Evolutionary conservation across 768 basidiomycete genomes (phyloP).

Genomic region (Crassisporium funariophilum): DNA sequence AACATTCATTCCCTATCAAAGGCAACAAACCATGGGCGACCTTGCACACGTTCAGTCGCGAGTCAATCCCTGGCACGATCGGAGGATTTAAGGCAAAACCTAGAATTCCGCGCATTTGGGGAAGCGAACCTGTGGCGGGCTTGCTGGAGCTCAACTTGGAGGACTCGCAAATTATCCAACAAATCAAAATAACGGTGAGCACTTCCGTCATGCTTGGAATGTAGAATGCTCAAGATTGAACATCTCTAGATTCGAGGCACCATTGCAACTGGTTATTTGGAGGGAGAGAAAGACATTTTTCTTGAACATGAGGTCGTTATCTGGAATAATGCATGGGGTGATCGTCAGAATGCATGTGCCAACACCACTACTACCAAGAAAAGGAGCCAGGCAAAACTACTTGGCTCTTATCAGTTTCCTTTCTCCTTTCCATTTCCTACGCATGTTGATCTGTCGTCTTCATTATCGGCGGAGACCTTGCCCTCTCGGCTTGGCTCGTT

Average conservation of each 20-base stretch:
- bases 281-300: neutral
- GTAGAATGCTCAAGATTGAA: neutral
- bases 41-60: neutral
- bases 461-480: too few relatives aligned
- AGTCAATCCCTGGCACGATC: slow-evolving; percentile 4
- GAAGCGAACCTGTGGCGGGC: neutral
- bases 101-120: neutral
- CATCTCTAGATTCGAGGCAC: slow-evolving; percentile 6
- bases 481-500: too few relatives aligned
- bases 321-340: slow-evolving; percentile 1
- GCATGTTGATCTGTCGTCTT: too few relatives aligned
- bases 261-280: slow-evolving; percentile 1
- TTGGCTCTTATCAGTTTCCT: slow-evolving; percentile 11
- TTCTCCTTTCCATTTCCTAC: slow-evolving; percentile 11
- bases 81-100: neutral
- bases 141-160: slow-evolving; percentile 3
- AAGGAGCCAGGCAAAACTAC: neutral
- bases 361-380: too few relatives aligned
- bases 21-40: slow-evolving; percentile 7
- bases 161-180: slow-evolving; percentile 1
- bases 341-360: too few relatives aligned
- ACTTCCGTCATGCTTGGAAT: neutral
- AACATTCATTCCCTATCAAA: slow-evolving; percentile 1
- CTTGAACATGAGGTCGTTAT: slow-evolving; percentile 1
- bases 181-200: slow-evolving; percentile 5